Percentiles rank a stretch among this genome's conserved stretches.
phyloP scores from a whole-genome alignment of 75 land plant genomes.

The Picea glauca region DNA sequence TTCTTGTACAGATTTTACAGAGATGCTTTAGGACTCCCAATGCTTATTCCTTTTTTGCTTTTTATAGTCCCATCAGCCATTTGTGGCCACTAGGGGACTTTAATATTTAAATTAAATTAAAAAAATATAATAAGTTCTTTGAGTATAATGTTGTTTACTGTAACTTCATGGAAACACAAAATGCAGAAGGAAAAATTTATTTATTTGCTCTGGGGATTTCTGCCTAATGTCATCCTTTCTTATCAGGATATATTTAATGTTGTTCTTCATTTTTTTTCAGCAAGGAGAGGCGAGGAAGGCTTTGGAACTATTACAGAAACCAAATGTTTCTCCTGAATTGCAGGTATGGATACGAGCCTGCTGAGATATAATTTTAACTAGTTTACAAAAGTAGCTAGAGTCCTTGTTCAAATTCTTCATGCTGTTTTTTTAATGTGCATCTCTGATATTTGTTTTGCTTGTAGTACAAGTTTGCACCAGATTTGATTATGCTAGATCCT shows the following conservation, averaged over 20 bases:
- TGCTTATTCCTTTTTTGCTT: no score
- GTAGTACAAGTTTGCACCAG: constrained; percentile 99
- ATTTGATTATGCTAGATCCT: constrained; percentile 92
- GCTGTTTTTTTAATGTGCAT: constrained; percentile 4
- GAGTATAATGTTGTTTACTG: no score
- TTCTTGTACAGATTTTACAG: no score
- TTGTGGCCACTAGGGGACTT: no score
- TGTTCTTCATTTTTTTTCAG: constrained; percentile 22
- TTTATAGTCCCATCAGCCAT: no score
- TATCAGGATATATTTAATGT: constrained; percentile 1
- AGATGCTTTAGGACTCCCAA: no score
- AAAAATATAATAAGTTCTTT: no score
- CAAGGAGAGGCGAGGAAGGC: constrained; percentile 96
- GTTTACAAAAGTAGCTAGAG: not conserved
- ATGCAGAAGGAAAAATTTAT: no score
- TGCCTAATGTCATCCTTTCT: not conserved
- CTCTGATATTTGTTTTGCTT: constrained; percentile 13
- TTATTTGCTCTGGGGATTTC: not conserved
- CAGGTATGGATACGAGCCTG: constrained; percentile 47
- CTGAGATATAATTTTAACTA: not conserved
- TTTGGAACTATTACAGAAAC: constrained; percentile 78
- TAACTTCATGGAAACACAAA: no score
- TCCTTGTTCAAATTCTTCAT: not conserved
- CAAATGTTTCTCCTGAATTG: constrained; percentile 74
- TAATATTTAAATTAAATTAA: no score